phyloP scores from a whole-genome alignment of 768 basidiomycete genomes.

The Mycena floridula region DNA sequence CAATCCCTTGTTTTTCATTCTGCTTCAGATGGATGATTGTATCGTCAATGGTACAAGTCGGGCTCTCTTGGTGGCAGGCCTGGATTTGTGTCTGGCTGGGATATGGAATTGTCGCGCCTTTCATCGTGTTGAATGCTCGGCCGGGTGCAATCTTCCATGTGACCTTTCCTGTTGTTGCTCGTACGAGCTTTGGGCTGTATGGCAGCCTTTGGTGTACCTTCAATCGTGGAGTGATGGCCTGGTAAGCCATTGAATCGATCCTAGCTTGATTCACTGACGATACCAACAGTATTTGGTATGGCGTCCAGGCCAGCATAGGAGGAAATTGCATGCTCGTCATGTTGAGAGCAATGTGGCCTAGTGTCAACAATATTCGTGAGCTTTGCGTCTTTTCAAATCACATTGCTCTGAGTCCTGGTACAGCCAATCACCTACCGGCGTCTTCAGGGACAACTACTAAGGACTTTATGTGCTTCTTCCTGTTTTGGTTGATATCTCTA shows the following conservation, averaged over 20 bases:
- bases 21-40: constrained; percentile 66
- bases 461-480: constrained; percentile 77
- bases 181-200: constrained; percentile 75
- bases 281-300: constrained; percentile 61
- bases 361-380: constrained; percentile 59
- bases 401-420: not conserved
- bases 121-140: constrained; percentile 73
- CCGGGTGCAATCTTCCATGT: constrained; percentile 74
- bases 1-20: not conserved
- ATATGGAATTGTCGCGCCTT: constrained; percentile 54
- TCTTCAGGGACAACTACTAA: constrained; percentile 71
- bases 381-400: constrained; percentile 7
- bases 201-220: constrained; percentile 78
- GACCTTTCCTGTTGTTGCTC: constrained; percentile 69
- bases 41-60: constrained; percentile 66
- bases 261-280: constrained; percentile 6
- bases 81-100: constrained; percentile 76
- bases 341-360: constrained; percentile 73
- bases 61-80: constrained; percentile 80
- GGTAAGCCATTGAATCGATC: constrained; percentile 32
- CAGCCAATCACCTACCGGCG: constrained; percentile 67
- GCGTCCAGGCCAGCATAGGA: constrained; percentile 79
- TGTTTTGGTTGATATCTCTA: constrained; percentile 79
- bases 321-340: constrained; percentile 71
- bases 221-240: constrained; percentile 68